Evolutionary conservation across 257 asterid species (phyloP).

Genomic region (Scutellaria minor): DNA sequence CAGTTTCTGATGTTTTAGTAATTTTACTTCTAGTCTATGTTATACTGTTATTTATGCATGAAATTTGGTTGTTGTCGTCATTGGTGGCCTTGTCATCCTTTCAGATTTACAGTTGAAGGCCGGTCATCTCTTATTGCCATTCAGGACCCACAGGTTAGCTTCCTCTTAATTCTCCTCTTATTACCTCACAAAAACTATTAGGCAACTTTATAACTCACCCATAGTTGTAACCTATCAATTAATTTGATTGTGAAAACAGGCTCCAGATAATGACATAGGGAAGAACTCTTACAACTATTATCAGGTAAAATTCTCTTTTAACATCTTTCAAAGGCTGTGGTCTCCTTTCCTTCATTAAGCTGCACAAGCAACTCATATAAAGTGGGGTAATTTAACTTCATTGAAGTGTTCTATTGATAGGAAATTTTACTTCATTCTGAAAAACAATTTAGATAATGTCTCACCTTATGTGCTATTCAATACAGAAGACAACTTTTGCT

Average conservation of each 20-base stretch:
- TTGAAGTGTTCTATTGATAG: not conserved
- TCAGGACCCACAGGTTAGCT: slow-evolving; percentile 92
- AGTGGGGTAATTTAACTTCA: not conserved
- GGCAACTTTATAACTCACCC: slow-evolving; percentile 11
- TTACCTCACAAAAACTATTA: slow-evolving; percentile 1
- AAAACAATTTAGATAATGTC: slow-evolving; percentile 1
- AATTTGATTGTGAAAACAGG: slow-evolving; percentile 52
- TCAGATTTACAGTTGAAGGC: slow-evolving; percentile 72
- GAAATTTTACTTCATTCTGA: slow-evolving; percentile 14
- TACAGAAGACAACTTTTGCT: slow-evolving; percentile 10
- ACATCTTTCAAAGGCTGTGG: not conserved
- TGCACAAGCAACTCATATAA: not conserved
- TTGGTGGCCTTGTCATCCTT: slow-evolving; percentile 22
- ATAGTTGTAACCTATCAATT: not conserved
- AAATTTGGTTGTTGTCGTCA: not conserved
- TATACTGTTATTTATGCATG: not conserved
- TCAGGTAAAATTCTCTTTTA: slow-evolving; percentile 52
- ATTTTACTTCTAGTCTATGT: slow-evolving; percentile 7
- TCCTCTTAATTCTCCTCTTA: slow-evolving; percentile 24
- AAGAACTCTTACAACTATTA: slow-evolving; percentile 89
- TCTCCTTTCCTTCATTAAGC: slow-evolving; percentile 18
- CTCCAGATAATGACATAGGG: slow-evolving; percentile 92
- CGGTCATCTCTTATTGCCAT: slow-evolving; percentile 71
- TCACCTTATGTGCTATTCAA: not conserved
- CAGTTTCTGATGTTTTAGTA: slow-evolving; percentile 9